A percentile compares a stretch with the other conserved stretches of the same genome.
Conservation (phyloP, 2,329 filamentous ascomycete species). For the Juglanconis juglandina region DNA sequence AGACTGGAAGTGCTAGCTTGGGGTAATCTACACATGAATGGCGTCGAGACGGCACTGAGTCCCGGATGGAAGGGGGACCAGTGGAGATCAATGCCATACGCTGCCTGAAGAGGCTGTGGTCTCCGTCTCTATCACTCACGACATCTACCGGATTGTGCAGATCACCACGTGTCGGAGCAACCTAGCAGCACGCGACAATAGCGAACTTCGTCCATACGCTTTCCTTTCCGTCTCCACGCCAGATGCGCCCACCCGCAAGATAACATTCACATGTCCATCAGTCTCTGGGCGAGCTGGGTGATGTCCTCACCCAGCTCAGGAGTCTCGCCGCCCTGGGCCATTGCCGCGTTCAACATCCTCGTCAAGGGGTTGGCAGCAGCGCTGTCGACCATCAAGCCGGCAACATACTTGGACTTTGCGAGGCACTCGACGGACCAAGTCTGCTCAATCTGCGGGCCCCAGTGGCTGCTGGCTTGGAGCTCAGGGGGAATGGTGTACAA, state of each 20-base stretch:
- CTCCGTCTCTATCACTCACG: too few relatives aligned
- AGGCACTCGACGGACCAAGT: background rate
- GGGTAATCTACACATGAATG: too few relatives aligned
- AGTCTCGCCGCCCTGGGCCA: background rate
- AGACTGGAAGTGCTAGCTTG: too few relatives aligned
- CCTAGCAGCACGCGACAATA: too few relatives aligned
- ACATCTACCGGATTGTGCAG: too few relatives aligned
- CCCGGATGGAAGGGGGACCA: too few relatives aligned
- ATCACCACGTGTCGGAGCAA: too few relatives aligned
- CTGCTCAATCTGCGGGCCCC: background rate
- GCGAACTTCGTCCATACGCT: too few relatives aligned
- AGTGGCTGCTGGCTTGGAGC: background rate
- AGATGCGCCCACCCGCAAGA: background rate
- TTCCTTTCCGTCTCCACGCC: background rate
- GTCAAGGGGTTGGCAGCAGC: slow-evolving; percentile 5
- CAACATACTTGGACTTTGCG: background rate
- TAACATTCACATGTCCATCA: background rate
- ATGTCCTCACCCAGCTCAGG: background rate
- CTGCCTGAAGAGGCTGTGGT: too few relatives aligned
- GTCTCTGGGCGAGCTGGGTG: background rate
- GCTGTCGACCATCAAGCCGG: background rate
- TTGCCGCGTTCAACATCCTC: slow-evolving; percentile 27
- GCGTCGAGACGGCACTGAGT: too few relatives aligned
- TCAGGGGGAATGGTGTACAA: background rate
- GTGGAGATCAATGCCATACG: too few relatives aligned